Evolutionary conservation across 345 rosid genomes (phyloP), one percentile per base, ranked within the genome.

Genomic region (Zanthoxylum bungeanum): DNA sequence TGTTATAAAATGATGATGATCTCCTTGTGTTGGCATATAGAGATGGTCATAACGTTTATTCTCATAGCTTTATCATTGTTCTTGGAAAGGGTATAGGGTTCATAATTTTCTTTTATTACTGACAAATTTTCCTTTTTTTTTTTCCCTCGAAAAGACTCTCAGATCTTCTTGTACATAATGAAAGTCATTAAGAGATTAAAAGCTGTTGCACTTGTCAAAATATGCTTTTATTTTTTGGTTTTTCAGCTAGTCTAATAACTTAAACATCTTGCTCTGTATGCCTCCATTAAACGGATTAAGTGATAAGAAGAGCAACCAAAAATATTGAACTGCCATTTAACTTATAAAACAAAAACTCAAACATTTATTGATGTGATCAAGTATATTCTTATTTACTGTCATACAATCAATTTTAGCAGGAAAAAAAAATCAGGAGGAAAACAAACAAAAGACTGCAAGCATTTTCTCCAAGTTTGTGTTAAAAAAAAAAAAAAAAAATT

Each of bases 361-460:
- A 57, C 46, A 37, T 64, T 33, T 78, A 78, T 78, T 78, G 62
- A 73, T 64, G 39, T 60, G n/a, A 30, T 10, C 31, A 9, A 51
- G 4, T 33, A 44, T 16, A 47, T 12, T 28, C 37, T 33, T 52
- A 70, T 58, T 14, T 42, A 36, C 70, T 47, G 57, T 63, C 58
- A 58, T 33, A 62, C 69, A 69, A 57, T 8, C 47, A 57, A 50
- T 46, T 52, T 36, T n/a, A 33, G 60, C 27, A 59, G 50, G 3
- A 19, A 59, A 31, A 31, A 62, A 69, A 28, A 22, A 55, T n/a
- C 4, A 27, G 31, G 25, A 44, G 56, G 52, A 53, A 28, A 33
- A 47, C 59, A 46, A 59, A 42, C 65, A 40, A 52, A 27, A 56
- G 16, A 52, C 9, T 9, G 25, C 55, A 47, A 42, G 42, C 22